Evolutionary conservation across 805 yeast species (phyloP).

Genomic region (Candida silvicultrix): DNA sequence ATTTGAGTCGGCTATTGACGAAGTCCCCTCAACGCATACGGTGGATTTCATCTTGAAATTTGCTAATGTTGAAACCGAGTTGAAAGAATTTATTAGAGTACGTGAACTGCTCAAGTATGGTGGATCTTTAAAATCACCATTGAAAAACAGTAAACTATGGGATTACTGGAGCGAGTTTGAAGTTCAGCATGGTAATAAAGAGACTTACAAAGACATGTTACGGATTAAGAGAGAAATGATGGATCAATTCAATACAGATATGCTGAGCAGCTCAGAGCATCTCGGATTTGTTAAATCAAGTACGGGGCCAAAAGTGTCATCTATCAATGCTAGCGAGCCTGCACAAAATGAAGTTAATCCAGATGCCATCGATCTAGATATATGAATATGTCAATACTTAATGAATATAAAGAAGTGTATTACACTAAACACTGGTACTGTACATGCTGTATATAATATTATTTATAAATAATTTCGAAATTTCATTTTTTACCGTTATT

Average conservation of each 20-base stretch:
- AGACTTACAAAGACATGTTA: constrained; percentile 68
- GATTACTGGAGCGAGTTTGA: constrained; percentile 71
- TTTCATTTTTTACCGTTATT: constrained; percentile 9
- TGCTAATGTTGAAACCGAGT: constrained; percentile 46
- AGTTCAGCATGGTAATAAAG: constrained; percentile 61
- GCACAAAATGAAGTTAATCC: constrained; percentile 28
- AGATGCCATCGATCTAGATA: constrained; percentile 56
- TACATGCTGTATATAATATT: too few relatives aligned
- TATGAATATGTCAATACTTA: constrained; percentile 13
- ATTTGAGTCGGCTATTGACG: constrained; percentile 46
- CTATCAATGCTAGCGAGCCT: constrained; percentile 15
- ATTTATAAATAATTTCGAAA: too few relatives aligned
- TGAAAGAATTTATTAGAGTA: constrained; percentile 52
- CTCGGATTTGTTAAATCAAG: constrained; percentile 44
- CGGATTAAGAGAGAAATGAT: constrained; percentile 42
- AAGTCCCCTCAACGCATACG: constrained; percentile 36
- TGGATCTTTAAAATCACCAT: constrained; percentile 33
- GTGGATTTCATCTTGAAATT: constrained; percentile 44
- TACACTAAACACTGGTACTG: too few relatives aligned
- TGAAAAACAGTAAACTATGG: constrained; percentile 42
- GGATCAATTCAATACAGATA: constrained; percentile 21
- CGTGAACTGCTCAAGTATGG: constrained; percentile 58
- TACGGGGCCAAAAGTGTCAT: constrained; percentile 28
- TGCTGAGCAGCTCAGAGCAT: constrained; percentile 23
- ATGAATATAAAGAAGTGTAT: too few relatives aligned